phyloP scores from a whole-genome alignment of 2,329 filamentous ascomycete genomes.

The Trichoderma arundinaceum region DNA sequence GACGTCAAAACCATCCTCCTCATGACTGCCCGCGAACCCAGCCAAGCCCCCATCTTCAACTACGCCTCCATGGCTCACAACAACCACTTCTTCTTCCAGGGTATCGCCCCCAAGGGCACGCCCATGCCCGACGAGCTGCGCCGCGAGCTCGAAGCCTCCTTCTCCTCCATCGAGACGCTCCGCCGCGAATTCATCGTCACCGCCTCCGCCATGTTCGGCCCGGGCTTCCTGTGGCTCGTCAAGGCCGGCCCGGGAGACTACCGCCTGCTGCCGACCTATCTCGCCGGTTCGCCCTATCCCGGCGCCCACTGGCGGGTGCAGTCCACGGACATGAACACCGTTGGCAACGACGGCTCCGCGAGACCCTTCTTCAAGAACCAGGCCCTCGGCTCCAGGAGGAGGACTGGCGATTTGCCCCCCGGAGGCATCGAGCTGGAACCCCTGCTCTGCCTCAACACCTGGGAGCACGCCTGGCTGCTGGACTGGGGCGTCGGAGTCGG shows the following conservation, averaged over 20 bases:
- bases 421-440: conserved; percentile 74
- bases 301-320: conserved; percentile 81
- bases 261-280: conserved; percentile 85
- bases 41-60: conserved; percentile 85
- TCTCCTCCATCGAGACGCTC: conserved; percentile 83
- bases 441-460: conserved; percentile 90
- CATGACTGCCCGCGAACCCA: conserved; percentile 77
- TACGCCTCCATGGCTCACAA: conserved; percentile 96
- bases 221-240: conserved; percentile 96
- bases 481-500: conserved; percentile 70
- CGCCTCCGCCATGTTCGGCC: conserved; percentile 91
- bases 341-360: conserved; percentile 49
- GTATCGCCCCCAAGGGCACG: conserved; percentile 51
- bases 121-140: conserved; percentile 63
- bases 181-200: conserved; percentile 79
- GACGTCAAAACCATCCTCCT: conserved; percentile 72
- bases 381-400: conserved; percentile 40
- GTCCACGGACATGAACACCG: conserved; percentile 71
- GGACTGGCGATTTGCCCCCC: conserved; percentile 55
- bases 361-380: conserved; percentile 49
- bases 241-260: conserved; percentile 56
- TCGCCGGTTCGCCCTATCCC: conserved; percentile 86
- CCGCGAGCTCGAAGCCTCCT: conserved; percentile 68
- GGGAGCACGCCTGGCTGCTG: conserved; percentile 90
- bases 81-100: conserved; percentile 81